Conservation (phyloP, 2,329 filamentous ascomycete species). For the Beauveria caledonica region DNA sequence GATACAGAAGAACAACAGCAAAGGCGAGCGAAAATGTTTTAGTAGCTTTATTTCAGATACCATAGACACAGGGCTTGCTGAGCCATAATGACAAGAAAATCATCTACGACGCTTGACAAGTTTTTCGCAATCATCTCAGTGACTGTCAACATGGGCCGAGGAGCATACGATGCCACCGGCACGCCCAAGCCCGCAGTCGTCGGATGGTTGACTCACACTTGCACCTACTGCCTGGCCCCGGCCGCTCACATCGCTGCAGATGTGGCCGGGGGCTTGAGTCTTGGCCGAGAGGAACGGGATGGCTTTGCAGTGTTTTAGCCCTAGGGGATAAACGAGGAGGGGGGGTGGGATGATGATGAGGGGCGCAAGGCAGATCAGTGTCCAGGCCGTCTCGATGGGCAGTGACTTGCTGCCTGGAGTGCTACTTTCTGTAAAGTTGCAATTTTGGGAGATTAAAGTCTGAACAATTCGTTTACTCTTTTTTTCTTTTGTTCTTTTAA, state of each 20-base stretch:
- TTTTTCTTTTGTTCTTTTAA: too few species aligned
- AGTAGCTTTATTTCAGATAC: neutral
- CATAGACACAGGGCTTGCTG: neutral
- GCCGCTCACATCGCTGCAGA: neutral
- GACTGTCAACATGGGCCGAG: neutral
- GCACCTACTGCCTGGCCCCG: neutral
- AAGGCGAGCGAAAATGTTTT: neutral
- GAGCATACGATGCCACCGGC: slow-evolving; percentile 1
- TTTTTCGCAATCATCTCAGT: too few species aligned
- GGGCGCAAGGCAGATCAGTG: neutral
- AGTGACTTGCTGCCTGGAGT: neutral
- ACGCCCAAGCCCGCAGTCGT: neutral
- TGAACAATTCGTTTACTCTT: too few species aligned
- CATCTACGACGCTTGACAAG: too few species aligned
- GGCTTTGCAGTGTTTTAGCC: neutral
- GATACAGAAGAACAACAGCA: neutral
- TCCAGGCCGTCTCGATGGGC: neutral
- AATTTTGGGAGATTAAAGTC: too few species aligned
- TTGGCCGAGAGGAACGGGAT: neutral
- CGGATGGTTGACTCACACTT: neutral
- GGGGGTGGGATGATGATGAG: neutral
- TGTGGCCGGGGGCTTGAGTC: neutral
- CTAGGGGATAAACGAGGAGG: too few species aligned
- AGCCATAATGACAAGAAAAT: neutral
- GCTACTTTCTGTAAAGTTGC: neutral